Evolutionary conservation across 176 grass and related monocot species (phyloP).

Genomic region (Rhynchospora pubera): DNA sequence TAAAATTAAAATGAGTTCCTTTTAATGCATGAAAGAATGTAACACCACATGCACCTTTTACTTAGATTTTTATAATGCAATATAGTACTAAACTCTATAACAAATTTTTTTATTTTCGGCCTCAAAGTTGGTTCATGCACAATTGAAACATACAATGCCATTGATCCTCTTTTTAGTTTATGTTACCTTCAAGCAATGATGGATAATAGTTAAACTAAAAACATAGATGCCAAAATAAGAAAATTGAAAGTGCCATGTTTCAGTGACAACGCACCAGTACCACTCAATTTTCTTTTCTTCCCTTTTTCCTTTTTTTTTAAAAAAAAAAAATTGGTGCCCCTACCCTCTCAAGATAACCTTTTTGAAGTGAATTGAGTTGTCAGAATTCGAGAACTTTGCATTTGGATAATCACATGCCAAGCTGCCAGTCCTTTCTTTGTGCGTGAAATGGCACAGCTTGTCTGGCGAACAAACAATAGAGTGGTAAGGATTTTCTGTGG

Average conservation of each 20-base stretch:
- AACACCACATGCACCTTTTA: not conserved
- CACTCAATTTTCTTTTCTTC: constrained; percentile 7
- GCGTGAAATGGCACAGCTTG: constrained; percentile 38
- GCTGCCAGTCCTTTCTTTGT: constrained; percentile 33
- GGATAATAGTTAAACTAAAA: not conserved
- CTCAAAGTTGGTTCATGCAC: not conserved
- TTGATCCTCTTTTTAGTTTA: not conserved
- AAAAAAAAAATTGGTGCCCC: too few relatives aligned
- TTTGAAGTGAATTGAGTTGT: constrained; percentile 69
- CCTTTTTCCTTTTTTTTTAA: too few relatives aligned
- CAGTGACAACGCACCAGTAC: constrained; percentile 54
- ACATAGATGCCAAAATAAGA: not conserved
- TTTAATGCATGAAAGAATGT: not conserved
- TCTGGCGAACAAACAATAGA: constrained; percentile 40
- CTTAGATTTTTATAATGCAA: not conserved
- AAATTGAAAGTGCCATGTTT: constrained; percentile 26
- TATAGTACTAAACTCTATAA: not conserved
- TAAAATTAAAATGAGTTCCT: not conserved
- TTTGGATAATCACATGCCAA: constrained; percentile 56
- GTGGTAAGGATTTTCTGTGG: not conserved
- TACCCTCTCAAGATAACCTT: constrained; percentile 2
- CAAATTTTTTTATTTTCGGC: not conserved
- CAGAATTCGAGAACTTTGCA: constrained; percentile 26
- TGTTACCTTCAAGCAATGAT: not conserved
- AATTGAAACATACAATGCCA: not conserved